These are phyloP conservation scores for Laguncularia racemosa DNA, from an alignment of 345 rosid species.

Conservation along the genomic window DNA sequence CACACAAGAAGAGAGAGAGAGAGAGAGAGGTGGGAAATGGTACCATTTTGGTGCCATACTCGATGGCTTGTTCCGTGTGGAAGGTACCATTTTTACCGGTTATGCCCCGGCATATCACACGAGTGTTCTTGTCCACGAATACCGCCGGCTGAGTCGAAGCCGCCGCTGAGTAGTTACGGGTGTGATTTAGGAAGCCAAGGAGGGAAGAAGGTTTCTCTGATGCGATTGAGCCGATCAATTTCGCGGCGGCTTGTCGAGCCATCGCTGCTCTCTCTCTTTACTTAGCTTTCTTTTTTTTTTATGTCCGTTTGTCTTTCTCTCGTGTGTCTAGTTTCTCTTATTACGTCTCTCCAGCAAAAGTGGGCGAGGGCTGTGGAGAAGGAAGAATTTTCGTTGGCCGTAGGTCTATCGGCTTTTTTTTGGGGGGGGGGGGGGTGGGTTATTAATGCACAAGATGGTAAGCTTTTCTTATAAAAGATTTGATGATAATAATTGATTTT, in stretches of 20 bases:
- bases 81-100: slow-evolving; percentile 91
- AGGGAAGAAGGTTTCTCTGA: slow-evolving; percentile 16
- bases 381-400: too few species aligned
- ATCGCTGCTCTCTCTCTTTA: slow-evolving; percentile 13
- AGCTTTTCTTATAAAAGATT: too few species aligned
- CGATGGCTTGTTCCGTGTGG: slow-evolving; percentile 96
- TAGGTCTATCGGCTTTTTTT: too few species aligned
- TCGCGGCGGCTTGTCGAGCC: slow-evolving; percentile 38
- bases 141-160: slow-evolving; percentile 60
- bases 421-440: too few species aligned
- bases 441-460: too few species aligned
- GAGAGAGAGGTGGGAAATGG: neutral
- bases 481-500: too few species aligned
- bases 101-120: slow-evolving; percentile 92
- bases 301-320: too few species aligned
- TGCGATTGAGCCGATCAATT: slow-evolving; percentile 30
- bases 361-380: too few species aligned
- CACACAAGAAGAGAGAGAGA: neutral
- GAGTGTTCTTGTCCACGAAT: slow-evolving; percentile 82
- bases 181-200: slow-evolving; percentile 15
- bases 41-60: slow-evolving; percentile 95
- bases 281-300: neutral
- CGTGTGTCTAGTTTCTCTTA: too few species aligned
- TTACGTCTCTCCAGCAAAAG: too few species aligned
- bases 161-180: slow-evolving; percentile 52